Evolutionary conservation across 2,329 filamentous ascomycete genomes (phyloP), one percentile per base, ranked within the genome.

Genomic region (Diaporthe capsici): DNA sequence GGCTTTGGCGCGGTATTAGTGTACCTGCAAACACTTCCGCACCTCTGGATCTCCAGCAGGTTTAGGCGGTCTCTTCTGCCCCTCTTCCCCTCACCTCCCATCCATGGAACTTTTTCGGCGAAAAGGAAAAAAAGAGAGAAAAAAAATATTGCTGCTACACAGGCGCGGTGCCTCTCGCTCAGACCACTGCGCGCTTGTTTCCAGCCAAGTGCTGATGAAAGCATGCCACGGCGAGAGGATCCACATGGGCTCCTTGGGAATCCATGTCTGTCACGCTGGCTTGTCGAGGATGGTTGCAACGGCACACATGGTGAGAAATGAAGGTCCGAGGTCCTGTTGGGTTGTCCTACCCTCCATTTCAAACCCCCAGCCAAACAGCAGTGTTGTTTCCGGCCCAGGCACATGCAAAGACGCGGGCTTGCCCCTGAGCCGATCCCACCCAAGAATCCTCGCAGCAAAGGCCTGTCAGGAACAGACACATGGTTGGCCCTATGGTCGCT

Each of bases 381-480:
- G 53, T 55, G 34, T 73, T 65, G 57, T 60, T 61, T 31, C 51
- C 65, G 70, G 44, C 44, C 22, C 22, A 68, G 51, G 72, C 72
- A 75, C 72, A 72, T 76, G 75, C 58, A 71, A 65, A 67, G 61
- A 51, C 57, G 71, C 25, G 61, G 28, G 22, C 71, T 65, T 47
- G 72, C 75, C 75, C 75, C 73, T 76, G 73, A 61, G 53, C 68
- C 75, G 72, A 76, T 72, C 71, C 65, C 67, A 76, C 58, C 75
- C 58, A 49, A 37, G 73, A 74, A 55, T 39, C 73, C 79, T 79
- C 78, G 72, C 71, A 49, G 58, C 44, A 51, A 17, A 60, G 79
- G 80, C 84, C 83, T 84, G 82, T 84, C 80, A 84, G 79, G 80
- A 80, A 79, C 78, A 78, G 81, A 83, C 84, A 85, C 83, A 85